Evolutionary conservation across 2,329 filamentous ascomycete genomes (phyloP), one percentile per base, ranked within the genome.

Genomic region (Hypoxylon sp.): DNA sequence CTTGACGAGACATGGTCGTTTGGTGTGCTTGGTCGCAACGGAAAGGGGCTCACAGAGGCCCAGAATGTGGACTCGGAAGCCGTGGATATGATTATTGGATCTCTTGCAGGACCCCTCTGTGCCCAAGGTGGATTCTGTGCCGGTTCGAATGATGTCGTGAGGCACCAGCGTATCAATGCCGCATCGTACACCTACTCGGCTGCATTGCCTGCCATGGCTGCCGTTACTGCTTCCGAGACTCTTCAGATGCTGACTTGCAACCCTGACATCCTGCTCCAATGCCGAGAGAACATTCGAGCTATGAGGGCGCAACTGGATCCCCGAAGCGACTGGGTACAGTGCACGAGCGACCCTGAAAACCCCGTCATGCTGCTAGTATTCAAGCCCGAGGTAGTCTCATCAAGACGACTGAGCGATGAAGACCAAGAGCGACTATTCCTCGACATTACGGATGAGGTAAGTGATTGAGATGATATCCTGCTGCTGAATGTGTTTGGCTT

Each of bases 1-100:
- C 89, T 99, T 36, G 96, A 99, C 78, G 96, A 99, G 82, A 97
- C 94, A 1, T 97, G 93, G 91, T 97, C 94, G 0, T 99, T 98
- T 77, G 96, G 95, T 64, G 92, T 98, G 16, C 86, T 99, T 4
- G 96, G 96, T 49, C 87, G 93, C 66, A 97, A 93, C 24, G 96
- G 96, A 18, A 90, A 93, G 54, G 96, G 96, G 63, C 84, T 98
- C 38, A 98, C 96, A 0, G 96, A 99, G 81, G 93, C 95, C 4
- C 96, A 98, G 76, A 97, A 98, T 72, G 95, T 99, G 16, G 96
- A 98, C 77, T 89, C 95, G 0, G 88, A 91, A 8, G 92, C 97
- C 76, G 90, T 99, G 51, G 96, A 99, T 81, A 97, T 99, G 93
- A 95, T 99, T 71, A 87, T 98, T 54, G 96, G 96, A 44, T 97